Base-by-base conservation (phyloP, 306 rosid species). In the Alnus glutinosa region DNA sequence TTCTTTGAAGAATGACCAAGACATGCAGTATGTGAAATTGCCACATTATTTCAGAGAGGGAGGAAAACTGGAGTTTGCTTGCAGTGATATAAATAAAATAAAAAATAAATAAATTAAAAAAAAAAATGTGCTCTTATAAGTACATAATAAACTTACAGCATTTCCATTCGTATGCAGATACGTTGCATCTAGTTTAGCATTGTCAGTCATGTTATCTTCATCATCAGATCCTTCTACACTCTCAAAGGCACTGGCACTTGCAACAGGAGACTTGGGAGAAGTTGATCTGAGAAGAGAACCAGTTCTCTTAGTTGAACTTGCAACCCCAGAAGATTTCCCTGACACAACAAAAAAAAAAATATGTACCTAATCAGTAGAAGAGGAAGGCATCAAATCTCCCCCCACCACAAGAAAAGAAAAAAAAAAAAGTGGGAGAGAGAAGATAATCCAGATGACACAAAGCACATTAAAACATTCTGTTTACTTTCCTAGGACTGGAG, bases 191-290 rank as follows among this genome's bases (percentile, higher is more conserved):
- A 87, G 68, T 77, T 88, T 82, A 62, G 83, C 76, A 81, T 52
- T 80, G 55, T 90, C 97, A 23, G 74, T 75, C 77, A 84, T 9
- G 80, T 81, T 76, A 47, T 93, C 93, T 79, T 95, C 99, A 18
- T 90, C 97, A 49, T 96, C 99, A 28, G 99, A 96, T 57, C 90
- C 99, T 55, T 93, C 98, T 55, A 89, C 85, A 75, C 99, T 96
- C 82, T 91, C 99, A 58, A 93, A 93, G 74, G 94, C 98, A 78
- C 93, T 89, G 42, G 85, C 94, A 87, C 99, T 96, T 87, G 91
- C 94, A 90, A 86, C 97, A 30, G 99, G 99, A 50, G 99, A 93
- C 84, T 89, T 96, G 28, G 98, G 97, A 78, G 98, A 90, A 70
- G 85, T 86, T 74, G 91, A 81, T 84, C 93, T 81, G 70, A 91